Conservation (phyloP, 306 rosid genomes). For the Cicer pinnatifidum region DNA sequence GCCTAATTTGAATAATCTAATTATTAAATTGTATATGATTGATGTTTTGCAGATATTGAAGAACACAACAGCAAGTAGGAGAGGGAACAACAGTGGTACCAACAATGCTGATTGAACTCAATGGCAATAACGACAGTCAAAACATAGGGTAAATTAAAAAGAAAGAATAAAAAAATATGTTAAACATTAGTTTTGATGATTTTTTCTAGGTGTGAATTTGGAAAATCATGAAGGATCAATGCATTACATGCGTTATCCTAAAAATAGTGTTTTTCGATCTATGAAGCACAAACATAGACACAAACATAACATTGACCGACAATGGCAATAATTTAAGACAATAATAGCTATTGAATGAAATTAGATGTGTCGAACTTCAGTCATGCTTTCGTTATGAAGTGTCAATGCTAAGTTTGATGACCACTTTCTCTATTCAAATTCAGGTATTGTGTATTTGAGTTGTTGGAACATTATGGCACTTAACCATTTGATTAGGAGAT, state of each 20-base stretch:
- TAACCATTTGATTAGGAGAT: neutral
- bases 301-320: neutral
- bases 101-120: conserved; percentile 51
- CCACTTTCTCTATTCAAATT: neutral
- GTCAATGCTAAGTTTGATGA: neutral
- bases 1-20: neutral
- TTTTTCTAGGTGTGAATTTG: conserved; percentile 43
- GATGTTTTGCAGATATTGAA: conserved; percentile 75
- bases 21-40: neutral
- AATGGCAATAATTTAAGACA: neutral
- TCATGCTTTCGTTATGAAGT: neutral
- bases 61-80: conserved; percentile 90
- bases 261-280: conserved; percentile 5
- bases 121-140: neutral
- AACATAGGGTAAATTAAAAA: conserved; percentile 18
- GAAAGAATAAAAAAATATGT: neutral
- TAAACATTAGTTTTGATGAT: conserved; percentile 38
- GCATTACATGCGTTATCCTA: conserved; percentile 30
- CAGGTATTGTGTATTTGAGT: neutral
- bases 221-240: conserved; percentile 29
- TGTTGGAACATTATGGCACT: neutral
- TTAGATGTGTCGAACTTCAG: neutral
- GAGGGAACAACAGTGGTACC: conserved; percentile 61
- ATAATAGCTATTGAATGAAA: neutral
- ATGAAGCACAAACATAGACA: neutral